Base-by-base conservation (phyloP, 1,284 basidiomycete species). In the Tilletia horrida region DNA sequence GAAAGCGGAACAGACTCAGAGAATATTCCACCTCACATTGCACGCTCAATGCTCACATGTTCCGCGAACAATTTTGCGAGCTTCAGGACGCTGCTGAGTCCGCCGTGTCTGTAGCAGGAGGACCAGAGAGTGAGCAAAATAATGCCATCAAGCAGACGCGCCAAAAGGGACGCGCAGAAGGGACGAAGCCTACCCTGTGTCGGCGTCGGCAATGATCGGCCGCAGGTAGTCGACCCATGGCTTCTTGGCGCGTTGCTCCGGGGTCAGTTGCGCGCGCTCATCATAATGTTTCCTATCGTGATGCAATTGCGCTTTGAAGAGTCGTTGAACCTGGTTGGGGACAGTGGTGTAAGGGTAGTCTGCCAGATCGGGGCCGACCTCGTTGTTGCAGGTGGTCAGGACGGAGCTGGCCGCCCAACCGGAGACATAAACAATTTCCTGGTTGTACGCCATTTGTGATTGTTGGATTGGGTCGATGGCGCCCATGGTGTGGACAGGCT, bases 291-390 rank as follows among this genome's bases (percentile, higher is more conserved):
- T 81, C 64, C 79, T 75, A 67, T 81, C 80, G 69, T 81, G 80
- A 68, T 80, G 78, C 63, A 76, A 76, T 68, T 81, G 79, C 1
- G 80, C 80, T 72, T 80, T 81, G 77, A 81, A 81, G 25, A 81
- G 76, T 64, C 79, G 73, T 71, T 81, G 76, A 3, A 81, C 80
- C 71, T 81, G 79, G 69, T 95, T 95, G 25, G 92, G 92, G 7
- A 95, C 92, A 0, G 92, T 95, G 7, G 92, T 94, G 82, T 93
- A 95, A 0, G 92, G 92, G 81, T 95, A 95, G 82, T 95, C 83
- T 35, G 94, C 96, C 81, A 98, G 88, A 85, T 98, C 95, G 47
- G 95, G 95, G 55, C 95, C 95, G 65, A 97, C 94, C 84, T 98
- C 96, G 79, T 97, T 94, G 78, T 88, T 91, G 35, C 89, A 90